Conservation (phyloP, 1,284 basidiomycete species). For the Microbotryum scabiosae region DNA sequence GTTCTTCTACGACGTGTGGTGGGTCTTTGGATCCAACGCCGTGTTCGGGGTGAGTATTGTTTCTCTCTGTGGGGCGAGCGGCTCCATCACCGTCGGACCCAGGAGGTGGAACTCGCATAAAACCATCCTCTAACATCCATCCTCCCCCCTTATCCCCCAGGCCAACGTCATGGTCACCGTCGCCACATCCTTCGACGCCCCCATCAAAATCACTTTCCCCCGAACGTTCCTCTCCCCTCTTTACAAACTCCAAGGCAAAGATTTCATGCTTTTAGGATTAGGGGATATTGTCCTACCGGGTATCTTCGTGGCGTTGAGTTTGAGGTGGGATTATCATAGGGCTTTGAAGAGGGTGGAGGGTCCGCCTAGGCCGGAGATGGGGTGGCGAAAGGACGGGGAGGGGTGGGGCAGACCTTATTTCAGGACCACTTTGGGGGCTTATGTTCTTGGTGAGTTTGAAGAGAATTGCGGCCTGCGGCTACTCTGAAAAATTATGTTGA, state of each 20-base stretch:
- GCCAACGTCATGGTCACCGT: slow-evolving; percentile 69
- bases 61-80: background rate
- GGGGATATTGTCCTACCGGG: slow-evolving; percentile 74
- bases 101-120: background rate
- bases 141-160: background rate
- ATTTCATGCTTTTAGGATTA: slow-evolving; percentile 82
- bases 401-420: slow-evolving; percentile 72
- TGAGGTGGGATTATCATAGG: slow-evolving; percentile 69
- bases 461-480: too few species aligned
- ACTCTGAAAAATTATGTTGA: too few species aligned
- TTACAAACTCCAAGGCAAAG: background rate
- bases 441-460: slow-evolving; percentile 53
- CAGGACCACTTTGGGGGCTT: slow-evolving; percentile 58
- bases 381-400: background rate
- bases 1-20: slow-evolving; percentile 79
- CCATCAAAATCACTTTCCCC: slow-evolving; percentile 83
- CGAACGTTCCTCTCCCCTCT: slow-evolving; percentile 41
- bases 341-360: slow-evolving; percentile 36
- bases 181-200: slow-evolving; percentile 83
- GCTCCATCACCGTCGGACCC: too few species aligned
- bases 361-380: too few species aligned
- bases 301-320: slow-evolving; percentile 75
- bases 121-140: background rate
- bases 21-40: slow-evolving; percentile 18
- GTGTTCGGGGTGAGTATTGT: background rate